phyloP scores from a whole-genome alignment of 345 rosid species.

The Arabidopsis arenosa region DNA sequence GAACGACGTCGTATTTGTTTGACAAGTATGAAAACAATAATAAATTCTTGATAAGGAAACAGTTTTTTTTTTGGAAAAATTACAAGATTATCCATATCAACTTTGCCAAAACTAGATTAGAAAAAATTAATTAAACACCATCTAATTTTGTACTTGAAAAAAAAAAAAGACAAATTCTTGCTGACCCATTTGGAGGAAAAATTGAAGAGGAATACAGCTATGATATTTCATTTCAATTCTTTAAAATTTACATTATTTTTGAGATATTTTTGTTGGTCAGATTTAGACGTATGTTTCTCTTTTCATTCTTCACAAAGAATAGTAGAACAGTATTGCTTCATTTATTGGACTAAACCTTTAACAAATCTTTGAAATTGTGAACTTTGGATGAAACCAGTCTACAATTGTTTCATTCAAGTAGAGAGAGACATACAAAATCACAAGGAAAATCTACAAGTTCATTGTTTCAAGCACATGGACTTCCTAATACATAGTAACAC shows the following conservation, averaged over 20 bases:
- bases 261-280: not conserved
- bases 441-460: too few species aligned
- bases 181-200: too few species aligned
- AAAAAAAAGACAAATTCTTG: too few species aligned
- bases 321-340: too few species aligned
- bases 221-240: not conserved
- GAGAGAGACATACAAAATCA: too few species aligned
- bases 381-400: too few species aligned
- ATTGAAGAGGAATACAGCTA: not conserved
- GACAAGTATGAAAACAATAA: not conserved
- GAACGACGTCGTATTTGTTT: conserved; percentile 30
- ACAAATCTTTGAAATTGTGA: too few species aligned
- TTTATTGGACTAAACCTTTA: too few species aligned
- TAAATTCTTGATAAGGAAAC: not conserved
- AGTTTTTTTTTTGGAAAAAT: not conserved
- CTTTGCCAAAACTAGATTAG: not conserved
- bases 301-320: too few species aligned
- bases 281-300: not conserved
- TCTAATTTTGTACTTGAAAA: too few species aligned
- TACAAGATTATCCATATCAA: conserved; percentile 5
- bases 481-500: not conserved
- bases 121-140: too few species aligned
- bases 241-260: not conserved
- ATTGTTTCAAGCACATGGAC: not conserved
- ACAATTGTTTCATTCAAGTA: too few species aligned